These are phyloP conservation scores for Glycyrrhiza uralensis DNA, from an alignment of 306 rosid genomes.

Conservation along the genomic window DNA sequence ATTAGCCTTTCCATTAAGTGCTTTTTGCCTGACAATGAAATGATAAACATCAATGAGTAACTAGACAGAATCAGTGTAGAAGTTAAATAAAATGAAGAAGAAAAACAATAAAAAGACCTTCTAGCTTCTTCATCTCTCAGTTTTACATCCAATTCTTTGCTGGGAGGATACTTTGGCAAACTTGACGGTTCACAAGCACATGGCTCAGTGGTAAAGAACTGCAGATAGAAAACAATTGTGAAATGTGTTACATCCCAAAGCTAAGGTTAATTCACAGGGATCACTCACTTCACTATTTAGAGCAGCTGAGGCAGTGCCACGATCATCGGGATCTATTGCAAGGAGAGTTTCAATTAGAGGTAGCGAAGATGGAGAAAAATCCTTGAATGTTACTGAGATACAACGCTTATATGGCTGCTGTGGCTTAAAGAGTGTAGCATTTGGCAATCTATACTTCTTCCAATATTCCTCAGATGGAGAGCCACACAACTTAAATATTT, in stretches of 20 bases:
- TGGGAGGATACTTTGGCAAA: conserved; percentile 92
- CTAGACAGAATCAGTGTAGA: conserved; percentile 18
- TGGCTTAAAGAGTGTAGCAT: conserved; percentile 95
- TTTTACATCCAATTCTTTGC: conserved; percentile 93
- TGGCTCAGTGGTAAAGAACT: conserved; percentile 86
- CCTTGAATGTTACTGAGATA: conserved; percentile 74
- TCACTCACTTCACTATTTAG: conserved; percentile 76
- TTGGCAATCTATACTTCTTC: conserved; percentile 90
- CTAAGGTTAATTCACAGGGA: conserved; percentile 22
- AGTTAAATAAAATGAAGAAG: conserved; percentile 24
- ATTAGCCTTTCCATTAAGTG: conserved; percentile 61
- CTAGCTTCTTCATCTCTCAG: conserved; percentile 95
- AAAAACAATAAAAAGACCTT: conserved; percentile 51
- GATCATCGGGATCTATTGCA: conserved; percentile 69
- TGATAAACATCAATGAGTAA: conserved; percentile 23
- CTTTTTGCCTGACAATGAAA: conserved; percentile 66
- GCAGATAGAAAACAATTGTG: conserved; percentile 36
- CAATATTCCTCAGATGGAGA: conserved; percentile 96
- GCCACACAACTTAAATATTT: conserved; percentile 95
- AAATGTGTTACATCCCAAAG: conserved; percentile 18
- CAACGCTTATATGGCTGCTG: conserved; percentile 90
- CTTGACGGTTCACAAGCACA: conserved; percentile 87
- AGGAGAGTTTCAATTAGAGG: conserved; percentile 79
- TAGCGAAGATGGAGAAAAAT: conserved; percentile 70
- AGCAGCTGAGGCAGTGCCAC: conserved; percentile 67